Evolutionary conservation across 805 yeast genomes (phyloP).

Genomic region (Clavispora fructus): DNA sequence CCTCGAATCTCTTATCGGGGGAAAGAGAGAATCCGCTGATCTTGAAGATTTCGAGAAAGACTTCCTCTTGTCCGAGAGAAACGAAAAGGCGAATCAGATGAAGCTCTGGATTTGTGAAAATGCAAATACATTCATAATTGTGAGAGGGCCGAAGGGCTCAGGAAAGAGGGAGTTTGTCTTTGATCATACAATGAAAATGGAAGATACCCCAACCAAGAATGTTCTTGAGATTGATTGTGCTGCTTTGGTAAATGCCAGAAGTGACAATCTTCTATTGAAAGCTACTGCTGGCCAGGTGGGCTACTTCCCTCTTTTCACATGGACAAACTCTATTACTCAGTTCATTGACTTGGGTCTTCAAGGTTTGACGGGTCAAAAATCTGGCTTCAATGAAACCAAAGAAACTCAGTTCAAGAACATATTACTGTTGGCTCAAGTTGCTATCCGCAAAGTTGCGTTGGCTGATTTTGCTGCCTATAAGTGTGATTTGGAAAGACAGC

Average conservation of each 20-base stretch:
- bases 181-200: conserved; percentile 55
- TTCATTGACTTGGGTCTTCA: conserved; percentile 82
- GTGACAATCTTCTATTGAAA: conserved; percentile 63
- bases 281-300: conserved; percentile 75
- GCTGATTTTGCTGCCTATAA: conserved; percentile 27
- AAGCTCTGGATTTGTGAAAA: conserved; percentile 82
- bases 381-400: conserved; percentile 78
- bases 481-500: conserved; percentile 16
- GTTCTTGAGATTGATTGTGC: conserved; percentile 78
- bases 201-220: conserved; percentile 39
- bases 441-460: conserved; percentile 60
- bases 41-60: conserved; percentile 15
- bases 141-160: conserved; percentile 93
- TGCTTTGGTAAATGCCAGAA: conserved; percentile 61
- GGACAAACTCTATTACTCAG: conserved; percentile 77
- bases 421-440: conserved; percentile 64
- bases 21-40: conserved; percentile 9
- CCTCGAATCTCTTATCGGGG: conserved; percentile 7
- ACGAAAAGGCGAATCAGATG: conserved; percentile 61
- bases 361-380: conserved; percentile 89
- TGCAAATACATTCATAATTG: conserved; percentile 81
- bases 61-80: conserved; percentile 66
- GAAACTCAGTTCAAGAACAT: conserved; percentile 80
- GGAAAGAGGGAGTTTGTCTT: conserved; percentile 81
- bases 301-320: conserved; percentile 89